Conservation (phyloP, 805 yeast genomes). For the Tetrapisispora nanseiensis region DNA sequence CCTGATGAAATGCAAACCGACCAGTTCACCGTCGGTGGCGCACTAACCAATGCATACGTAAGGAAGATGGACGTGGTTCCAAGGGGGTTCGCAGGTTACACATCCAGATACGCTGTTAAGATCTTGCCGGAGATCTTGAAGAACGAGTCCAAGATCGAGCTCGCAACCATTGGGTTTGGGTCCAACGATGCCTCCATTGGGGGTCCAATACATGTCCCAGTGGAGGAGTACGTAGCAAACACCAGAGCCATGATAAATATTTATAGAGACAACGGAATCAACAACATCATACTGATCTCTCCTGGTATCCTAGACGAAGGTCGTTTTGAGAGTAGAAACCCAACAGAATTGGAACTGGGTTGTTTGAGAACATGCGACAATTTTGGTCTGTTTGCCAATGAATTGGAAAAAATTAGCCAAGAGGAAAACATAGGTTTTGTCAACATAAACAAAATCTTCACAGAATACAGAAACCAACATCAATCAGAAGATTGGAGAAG, state of each 20-base stretch:
- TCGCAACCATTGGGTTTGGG: conserved; percentile 63
- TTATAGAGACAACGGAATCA: conserved; percentile 35
- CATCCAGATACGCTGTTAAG: conserved; percentile 46
- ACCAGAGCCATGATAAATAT: conserved; percentile 34
- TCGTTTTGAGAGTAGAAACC: conserved; percentile 31
- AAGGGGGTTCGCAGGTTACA: conserved; percentile 75
- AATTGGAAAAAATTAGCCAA: conserved; percentile 37
- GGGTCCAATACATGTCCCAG: conserved; percentile 42
- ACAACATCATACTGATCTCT: conserved; percentile 46
- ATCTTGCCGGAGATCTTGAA: conserved; percentile 43
- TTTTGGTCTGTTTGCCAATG: conserved; percentile 42
- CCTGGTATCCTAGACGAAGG: conserved; percentile 47
- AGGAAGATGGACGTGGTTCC: conserved; percentile 59
- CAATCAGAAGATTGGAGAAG: conserved; percentile 31
- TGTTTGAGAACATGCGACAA: conserved; percentile 37
- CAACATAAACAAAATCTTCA: conserved; percentile 41
- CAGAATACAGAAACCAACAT: conserved; percentile 11
- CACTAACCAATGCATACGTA: conserved; percentile 39
- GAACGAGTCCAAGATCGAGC: conserved; percentile 35
- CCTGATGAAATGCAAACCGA: conserved; percentile 11
- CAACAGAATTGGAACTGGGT: conserved; percentile 31
- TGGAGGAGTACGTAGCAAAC: conserved; percentile 42
- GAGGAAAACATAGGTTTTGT: conserved; percentile 46
- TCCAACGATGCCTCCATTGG: conserved; percentile 59
- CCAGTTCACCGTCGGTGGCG: conserved; percentile 42